These are phyloP conservation scores for Fusarium brachygibbosum DNA, from an alignment of 2,329 filamentous ascomycete species.

Conservation along the genomic window DNA sequence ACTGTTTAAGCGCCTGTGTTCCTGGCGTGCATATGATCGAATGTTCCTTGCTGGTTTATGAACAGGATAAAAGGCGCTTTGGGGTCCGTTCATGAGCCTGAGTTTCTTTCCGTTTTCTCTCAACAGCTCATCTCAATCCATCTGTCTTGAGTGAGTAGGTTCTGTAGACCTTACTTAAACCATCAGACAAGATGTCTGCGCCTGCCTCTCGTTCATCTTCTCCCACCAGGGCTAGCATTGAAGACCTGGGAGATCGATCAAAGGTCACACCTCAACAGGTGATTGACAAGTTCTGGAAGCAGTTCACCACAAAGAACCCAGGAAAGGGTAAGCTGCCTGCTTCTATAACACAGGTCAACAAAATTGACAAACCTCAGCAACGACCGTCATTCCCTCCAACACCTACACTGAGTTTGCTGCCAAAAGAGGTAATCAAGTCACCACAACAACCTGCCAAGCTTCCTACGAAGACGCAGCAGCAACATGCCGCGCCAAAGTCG, in stretches of 20 bases:
- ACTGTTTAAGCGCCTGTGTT: constrained; percentile 7
- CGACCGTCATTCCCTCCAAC: constrained; percentile 77
- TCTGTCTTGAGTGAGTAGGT: background rate
- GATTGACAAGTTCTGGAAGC: constrained; percentile 80
- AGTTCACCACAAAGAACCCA: constrained; percentile 77
- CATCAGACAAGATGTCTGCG: constrained; percentile 19
- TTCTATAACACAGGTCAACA: fast-evolving
- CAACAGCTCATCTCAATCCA: too few relatives aligned
- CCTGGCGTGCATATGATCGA: constrained; percentile 6
- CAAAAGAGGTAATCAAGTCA: constrained; percentile 66
- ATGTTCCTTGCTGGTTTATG: background rate
- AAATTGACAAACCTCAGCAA: constrained; percentile 59
- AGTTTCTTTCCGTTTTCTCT: background rate
- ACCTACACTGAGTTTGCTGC: constrained; percentile 72
- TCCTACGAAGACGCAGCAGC: constrained; percentile 80
- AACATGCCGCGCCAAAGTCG: constrained; percentile 75
- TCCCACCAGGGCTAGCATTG: background rate
- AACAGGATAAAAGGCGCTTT: constrained; percentile 24
- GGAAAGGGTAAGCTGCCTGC: constrained; percentile 68
- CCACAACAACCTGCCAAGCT: constrained; percentile 69
- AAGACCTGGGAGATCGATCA: constrained; percentile 45
- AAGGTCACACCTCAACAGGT: constrained; percentile 74
- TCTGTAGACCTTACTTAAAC: too few relatives aligned
- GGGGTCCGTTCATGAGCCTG: background rate
- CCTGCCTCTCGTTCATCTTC: constrained; percentile 31